Base-by-base conservation (phyloP, 805 yeast genomes). In the Metschnikowia proteae region DNA sequence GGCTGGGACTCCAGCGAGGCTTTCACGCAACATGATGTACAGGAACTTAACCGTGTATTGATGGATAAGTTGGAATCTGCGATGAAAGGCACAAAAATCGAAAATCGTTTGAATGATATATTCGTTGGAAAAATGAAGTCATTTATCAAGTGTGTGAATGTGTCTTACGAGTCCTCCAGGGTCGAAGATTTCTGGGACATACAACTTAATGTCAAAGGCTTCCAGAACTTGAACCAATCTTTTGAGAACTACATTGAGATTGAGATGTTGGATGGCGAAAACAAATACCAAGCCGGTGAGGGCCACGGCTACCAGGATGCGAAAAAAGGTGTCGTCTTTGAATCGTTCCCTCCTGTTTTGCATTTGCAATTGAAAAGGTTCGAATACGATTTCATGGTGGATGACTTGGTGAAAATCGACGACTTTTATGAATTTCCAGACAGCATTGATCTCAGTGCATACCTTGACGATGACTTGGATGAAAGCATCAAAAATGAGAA, bases 1-100 rank as follows among this genome's bases (percentile, higher is more conserved):
- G 99, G 99, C 6, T 94, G 99, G 99, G 96, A 90, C 63, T 79
- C 88, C 7, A 84, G 85, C 5, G 99, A 94, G 57, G 96, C 97
- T 0, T 94, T 94, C 66, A 88, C 96, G 2, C 99, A 94, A 68
- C 98, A 94, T 67, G 99, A 94, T 64, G 97, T 94, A 11, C 99
- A 94, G 65, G 99, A 94, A 66, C 75, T 94, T 63, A 90, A 91
- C 64, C 83, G 99, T 58, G 90, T 94, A 34, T 75, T 94, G 61
- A 92, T 94, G 97, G 99, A 94, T 66, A 82, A 85, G 55, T 75
- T 94, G 38, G 99, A 94, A 65, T 75, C 82, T 3, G 86, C 88
- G 45, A 90, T 94, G 97, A 89, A 89, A 60, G 91, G 90, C 5
- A 86, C 97, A 0, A 70, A 75, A 0, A 91, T 88, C 29, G 76